These are phyloP conservation scores for Calonectria naviculata DNA, from an alignment of 2,329 filamentous ascomycete species.

Conservation along the genomic window DNA sequence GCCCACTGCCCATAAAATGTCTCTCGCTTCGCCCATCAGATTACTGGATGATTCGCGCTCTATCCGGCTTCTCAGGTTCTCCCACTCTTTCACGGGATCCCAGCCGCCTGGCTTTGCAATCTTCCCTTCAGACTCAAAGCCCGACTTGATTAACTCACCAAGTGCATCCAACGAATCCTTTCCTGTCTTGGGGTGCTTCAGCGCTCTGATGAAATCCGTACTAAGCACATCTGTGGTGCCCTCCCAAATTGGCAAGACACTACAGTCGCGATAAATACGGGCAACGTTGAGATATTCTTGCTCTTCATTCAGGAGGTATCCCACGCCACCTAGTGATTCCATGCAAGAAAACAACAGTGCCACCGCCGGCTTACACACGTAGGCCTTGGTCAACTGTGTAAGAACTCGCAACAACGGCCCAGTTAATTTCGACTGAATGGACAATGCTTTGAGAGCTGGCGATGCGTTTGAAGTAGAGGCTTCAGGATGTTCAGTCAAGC, in stretches of 20 bases:
- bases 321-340: conserved; percentile 74
- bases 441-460: conserved; percentile 42
- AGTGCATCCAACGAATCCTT: conserved; percentile 54
- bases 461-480: conserved; percentile 17
- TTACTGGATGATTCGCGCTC: conserved; percentile 47
- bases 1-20: conserved; percentile 55
- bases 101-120: conserved; percentile 39
- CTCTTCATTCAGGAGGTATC: conserved; percentile 72
- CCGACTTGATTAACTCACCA: conserved; percentile 50
- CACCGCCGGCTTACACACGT: conserved; percentile 62
- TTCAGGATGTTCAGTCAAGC: conserved; percentile 60
- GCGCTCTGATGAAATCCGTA: conserved; percentile 58
- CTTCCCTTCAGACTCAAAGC: conserved; percentile 38
- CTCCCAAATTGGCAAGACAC: conserved; percentile 76
- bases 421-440: conserved; percentile 47
- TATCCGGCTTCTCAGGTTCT: conserved; percentile 49
- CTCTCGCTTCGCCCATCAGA: conserved; percentile 59
- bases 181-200: conserved; percentile 57
- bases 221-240: conserved; percentile 79
- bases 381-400: conserved; percentile 70
- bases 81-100: conserved; percentile 52
- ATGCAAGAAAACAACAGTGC: conserved; percentile 66
- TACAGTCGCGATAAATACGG: conserved; percentile 72
- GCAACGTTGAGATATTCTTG: conserved; percentile 75
- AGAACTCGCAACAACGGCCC: conserved; percentile 65